Evolutionary conservation across 192 early-diverging fungal genomes (phyloP).

Genomic region (Umbelopsis isabellina): DNA sequence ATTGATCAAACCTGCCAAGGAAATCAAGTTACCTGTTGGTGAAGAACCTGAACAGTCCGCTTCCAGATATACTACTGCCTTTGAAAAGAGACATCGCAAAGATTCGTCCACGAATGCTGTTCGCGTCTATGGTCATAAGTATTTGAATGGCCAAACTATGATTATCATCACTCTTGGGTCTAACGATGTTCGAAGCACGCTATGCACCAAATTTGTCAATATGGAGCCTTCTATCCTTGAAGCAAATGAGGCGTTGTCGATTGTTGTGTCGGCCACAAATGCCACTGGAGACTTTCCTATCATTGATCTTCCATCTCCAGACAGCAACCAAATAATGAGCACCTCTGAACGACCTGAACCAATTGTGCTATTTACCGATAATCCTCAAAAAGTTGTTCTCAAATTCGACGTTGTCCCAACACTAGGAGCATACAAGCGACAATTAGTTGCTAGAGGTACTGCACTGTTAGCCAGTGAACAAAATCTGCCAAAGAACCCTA

Average conservation of each 20-base stretch:
- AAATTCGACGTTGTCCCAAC: constrained; percentile 64
- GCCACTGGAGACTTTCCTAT: constrained; percentile 60
- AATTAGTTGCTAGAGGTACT: constrained; percentile 56
- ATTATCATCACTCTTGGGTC: constrained; percentile 69
- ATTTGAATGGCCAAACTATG: constrained; percentile 60
- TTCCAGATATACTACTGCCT: background rate
- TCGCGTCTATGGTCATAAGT: constrained; percentile 63
- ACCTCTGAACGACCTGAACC: constrained; percentile 48
- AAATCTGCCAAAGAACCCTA: constrained; percentile 39
- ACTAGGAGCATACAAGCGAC: constrained; percentile 47
- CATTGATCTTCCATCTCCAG: constrained; percentile 57
- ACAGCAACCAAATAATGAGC: constrained; percentile 38
- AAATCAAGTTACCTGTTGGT: too few species aligned
- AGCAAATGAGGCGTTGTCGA: constrained; percentile 36
- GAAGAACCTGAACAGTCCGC: background rate
- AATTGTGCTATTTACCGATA: constrained; percentile 55
- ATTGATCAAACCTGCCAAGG: background rate
- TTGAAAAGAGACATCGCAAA: constrained; percentile 16
- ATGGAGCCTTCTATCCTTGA: constrained; percentile 42
- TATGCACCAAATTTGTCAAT: constrained; percentile 46
- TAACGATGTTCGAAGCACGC: constrained; percentile 52
- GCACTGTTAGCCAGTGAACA: constrained; percentile 56
- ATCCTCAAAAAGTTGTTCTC: constrained; percentile 53
- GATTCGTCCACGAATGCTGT: constrained; percentile 39
- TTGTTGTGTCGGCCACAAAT: constrained; percentile 62